phyloP scores from a whole-genome alignment of 2,329 filamentous ascomycete species.

The Arachnopeziza araneosa region DNA sequence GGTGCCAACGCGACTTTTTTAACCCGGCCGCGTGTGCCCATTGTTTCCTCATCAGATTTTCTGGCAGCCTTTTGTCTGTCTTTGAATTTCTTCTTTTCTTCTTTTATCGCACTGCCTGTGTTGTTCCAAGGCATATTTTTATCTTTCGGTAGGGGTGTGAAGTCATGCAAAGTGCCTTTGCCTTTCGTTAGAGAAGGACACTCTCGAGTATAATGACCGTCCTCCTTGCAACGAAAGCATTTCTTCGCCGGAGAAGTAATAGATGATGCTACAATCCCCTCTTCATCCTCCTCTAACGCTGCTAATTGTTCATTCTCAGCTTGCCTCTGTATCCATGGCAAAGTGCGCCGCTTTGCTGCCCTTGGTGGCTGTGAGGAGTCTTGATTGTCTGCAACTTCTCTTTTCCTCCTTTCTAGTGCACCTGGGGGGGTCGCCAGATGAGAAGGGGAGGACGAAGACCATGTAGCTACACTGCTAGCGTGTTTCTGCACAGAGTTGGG shows the following conservation, averaged over 20 bases:
- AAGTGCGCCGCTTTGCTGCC: constrained; percentile 34
- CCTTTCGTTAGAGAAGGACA: constrained; percentile 17
- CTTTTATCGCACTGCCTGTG: constrained; percentile 68
- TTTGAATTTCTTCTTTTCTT: constrained; percentile 71
- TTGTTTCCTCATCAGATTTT: constrained; percentile 38
- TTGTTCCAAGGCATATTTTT: constrained; percentile 61
- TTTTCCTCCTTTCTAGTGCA: constrained; percentile 10
- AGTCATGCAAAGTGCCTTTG: constrained; percentile 22
- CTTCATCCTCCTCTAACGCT: constrained; percentile 15
- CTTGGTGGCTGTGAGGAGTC: constrained; percentile 10
- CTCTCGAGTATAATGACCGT: constrained; percentile 14
- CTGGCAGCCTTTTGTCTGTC: constrained; percentile 49
- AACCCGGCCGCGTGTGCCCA: constrained; percentile 36
- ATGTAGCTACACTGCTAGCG: constrained; percentile 29
- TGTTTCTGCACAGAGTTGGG: constrained; percentile 11
- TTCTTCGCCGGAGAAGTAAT: constrained; percentile 10
- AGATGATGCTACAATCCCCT: constrained; percentile 11
- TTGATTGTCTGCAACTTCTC: constrained; percentile 5
- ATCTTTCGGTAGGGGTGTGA: constrained; percentile 33
- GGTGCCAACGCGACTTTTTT: constrained; percentile 32
- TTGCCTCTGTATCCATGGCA: constrained; percentile 27
- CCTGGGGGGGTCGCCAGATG: constrained; percentile 34
- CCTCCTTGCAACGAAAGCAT: constrained; percentile 18
- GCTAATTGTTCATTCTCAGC: constrained; percentile 28
- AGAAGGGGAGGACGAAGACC: constrained; percentile 42